Base-by-base conservation (phyloP, 2,329 filamentous ascomycete genomes). In the Davidsoniella neocaledoniae region DNA sequence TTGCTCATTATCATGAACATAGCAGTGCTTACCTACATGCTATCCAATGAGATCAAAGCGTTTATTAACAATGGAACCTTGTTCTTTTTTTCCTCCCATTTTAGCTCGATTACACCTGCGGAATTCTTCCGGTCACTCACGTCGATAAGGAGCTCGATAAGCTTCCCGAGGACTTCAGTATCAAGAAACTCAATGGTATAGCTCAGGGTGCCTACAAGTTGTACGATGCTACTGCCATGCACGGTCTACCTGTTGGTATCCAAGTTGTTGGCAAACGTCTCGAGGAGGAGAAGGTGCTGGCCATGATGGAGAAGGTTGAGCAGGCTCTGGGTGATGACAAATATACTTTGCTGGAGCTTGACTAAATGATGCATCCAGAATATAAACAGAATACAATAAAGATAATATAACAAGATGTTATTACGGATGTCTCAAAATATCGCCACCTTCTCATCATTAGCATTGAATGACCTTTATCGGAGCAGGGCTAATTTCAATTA, bases 271-370 rank as follows among this genome's bases (percentile, higher is more conserved):
- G 86, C 0, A 71, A 81, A 40, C 71, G 86, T 36, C 66, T 93
- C 57, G 81, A 91, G 60, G 87, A 94, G 62, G 86, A 94, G 66
- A 91, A 90, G 67, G 85, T 94, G 0, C 65, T 94, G 46, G 77
- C 81, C 0, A 71, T 82, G 12, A 94, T 94, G 86, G 73, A 81
- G 64, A 72, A 74, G 49, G 71, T 94, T 2, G 86, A 94, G 63
- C 73, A 79, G 54, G 83, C 83, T 0, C 63, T 94, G 19, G 81
- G 71, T 0, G 66, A 72, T 7, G 66, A 73, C 19, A 73, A 66
- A 58, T 78, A 77, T 54, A 55, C 67, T 54, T 60, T 73, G 8
- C 59, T 79, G 46, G 68, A 72, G 21, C 56, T 73, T 51, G 68
- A 72, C 47, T 71, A 58, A 60, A 44, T 12, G n/a, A 8, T 23